Evolutionary conservation across 2,329 filamentous ascomycete genomes (phyloP).

Genomic region (Talaromyces sp.): DNA sequence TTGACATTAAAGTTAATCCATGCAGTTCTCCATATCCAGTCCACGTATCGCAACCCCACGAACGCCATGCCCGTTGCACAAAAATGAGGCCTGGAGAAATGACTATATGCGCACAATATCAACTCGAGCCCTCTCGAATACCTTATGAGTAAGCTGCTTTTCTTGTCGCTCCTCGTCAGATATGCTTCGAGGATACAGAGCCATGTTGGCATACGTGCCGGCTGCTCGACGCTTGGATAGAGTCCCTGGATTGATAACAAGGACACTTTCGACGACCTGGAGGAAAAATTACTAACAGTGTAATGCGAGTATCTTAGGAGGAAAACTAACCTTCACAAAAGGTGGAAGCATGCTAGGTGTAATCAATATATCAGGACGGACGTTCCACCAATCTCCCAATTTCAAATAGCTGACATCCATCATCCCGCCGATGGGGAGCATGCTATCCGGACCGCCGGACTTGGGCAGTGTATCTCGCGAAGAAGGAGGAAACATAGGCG

Average conservation of each 20-base stretch:
- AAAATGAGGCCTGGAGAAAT: neutral
- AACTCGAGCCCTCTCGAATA: conserved; percentile 80
- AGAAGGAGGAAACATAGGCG: conserved; percentile 80
- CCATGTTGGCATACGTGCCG: conserved; percentile 81
- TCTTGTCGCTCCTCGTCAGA: conserved; percentile 57
- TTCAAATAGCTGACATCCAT: conserved; percentile 82
- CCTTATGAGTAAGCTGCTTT: conserved; percentile 65
- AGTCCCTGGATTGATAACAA: conserved; percentile 86
- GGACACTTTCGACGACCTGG: conserved; percentile 83
- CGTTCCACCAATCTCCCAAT: conserved; percentile 84
- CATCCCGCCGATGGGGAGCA: conserved; percentile 67
- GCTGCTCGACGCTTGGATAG: conserved; percentile 79
- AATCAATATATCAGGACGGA: conserved; percentile 79
- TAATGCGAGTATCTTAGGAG: neutral
- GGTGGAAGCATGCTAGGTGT: conserved; percentile 78
- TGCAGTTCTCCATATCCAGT: neutral
- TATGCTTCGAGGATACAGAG: conserved; percentile 63
- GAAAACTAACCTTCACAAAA: conserved; percentile 71
- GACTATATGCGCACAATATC: conserved; percentile 75
- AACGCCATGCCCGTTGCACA: neutral
- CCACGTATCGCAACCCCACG: neutral
- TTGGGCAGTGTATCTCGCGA: conserved; percentile 65
- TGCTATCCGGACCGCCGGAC: conserved; percentile 56
- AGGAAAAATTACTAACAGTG: neutral
- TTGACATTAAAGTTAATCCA: neutral